Evolutionary conservation across 2,329 filamentous ascomycete genomes (phyloP).

Genomic region (Phialophora tarda): DNA sequence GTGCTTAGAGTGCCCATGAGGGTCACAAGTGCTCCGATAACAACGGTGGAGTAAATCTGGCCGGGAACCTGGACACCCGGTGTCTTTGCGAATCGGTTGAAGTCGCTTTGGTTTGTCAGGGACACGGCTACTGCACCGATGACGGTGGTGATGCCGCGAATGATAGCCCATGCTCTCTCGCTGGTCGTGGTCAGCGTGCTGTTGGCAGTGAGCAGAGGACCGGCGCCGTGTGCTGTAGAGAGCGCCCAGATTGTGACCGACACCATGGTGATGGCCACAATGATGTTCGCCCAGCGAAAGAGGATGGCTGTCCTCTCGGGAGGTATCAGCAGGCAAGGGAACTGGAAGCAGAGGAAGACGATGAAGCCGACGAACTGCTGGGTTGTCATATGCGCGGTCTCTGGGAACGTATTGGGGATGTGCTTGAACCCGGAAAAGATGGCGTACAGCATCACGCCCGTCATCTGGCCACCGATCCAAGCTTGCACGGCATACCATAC

Average conservation of each 20-base stretch:
- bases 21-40: slow-evolving; percentile 46
- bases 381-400: slow-evolving; percentile 20
- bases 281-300: slow-evolving; percentile 22
- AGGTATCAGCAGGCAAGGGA: slow-evolving; percentile 21
- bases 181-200: slow-evolving; percentile 26
- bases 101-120: slow-evolving; percentile 30
- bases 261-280: slow-evolving; percentile 19
- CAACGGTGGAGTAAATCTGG: slow-evolving; percentile 25
- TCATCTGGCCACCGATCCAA: slow-evolving; percentile 33
- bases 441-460: slow-evolving; percentile 25
- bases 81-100: slow-evolving; percentile 38
- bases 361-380: slow-evolving; percentile 26
- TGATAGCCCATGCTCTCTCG: slow-evolving; percentile 28
- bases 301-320: slow-evolving; percentile 23
- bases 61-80: slow-evolving; percentile 28
- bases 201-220: slow-evolving; percentile 17
- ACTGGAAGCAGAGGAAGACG: slow-evolving; percentile 27
- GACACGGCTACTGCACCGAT: slow-evolving; percentile 26
- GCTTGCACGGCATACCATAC: slow-evolving; percentile 31
- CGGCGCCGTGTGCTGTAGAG: slow-evolving; percentile 14
- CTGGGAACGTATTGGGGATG: slow-evolving; percentile 24
- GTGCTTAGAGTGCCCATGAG: slow-evolving; percentile 23
- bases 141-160: slow-evolving; percentile 28
- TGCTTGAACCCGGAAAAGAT: slow-evolving; percentile 20
- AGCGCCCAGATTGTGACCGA: slow-evolving; percentile 25